These are phyloP conservation scores for Hamamelis virginiana DNA, from an alignment of 164 flowering plant genomes.

Conservation along the genomic window DNA sequence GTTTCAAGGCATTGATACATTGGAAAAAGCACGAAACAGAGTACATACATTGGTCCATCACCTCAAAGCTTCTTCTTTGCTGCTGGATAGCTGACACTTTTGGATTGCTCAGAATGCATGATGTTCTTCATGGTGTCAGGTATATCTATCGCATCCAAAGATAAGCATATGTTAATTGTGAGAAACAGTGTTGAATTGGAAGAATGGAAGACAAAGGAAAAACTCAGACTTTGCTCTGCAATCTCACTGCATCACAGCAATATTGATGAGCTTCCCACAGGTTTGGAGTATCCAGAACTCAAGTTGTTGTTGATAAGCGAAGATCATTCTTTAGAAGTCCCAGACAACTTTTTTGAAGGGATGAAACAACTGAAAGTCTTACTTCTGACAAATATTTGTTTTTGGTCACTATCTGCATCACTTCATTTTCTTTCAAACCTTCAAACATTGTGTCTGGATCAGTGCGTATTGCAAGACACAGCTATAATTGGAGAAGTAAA, in stretches of 20 bases:
- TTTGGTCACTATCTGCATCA: background rate
- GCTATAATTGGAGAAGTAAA: background rate
- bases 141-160: background rate
- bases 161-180: background rate
- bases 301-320: background rate
- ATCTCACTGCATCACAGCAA: background rate
- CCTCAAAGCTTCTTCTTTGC: background rate
- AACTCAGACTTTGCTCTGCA: background rate
- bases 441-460: background rate
- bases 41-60: background rate
- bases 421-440: background rate
- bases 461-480: background rate
- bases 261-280: background rate
- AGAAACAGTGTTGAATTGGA: background rate
- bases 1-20: background rate
- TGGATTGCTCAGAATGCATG: too few relatives aligned
- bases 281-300: background rate
- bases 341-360: background rate
- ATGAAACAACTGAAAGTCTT: background rate
- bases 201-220: background rate
- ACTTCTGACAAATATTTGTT: background rate
- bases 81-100: background rate
- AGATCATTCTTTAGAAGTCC: background rate
- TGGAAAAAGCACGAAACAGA: background rate
- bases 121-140: background rate